A percentile compares a stretch with the other conserved stretches of the same genome.
Evolutionary conservation across 345 rosid species (phyloP).

Genomic region (Luvunga scandens): DNA sequence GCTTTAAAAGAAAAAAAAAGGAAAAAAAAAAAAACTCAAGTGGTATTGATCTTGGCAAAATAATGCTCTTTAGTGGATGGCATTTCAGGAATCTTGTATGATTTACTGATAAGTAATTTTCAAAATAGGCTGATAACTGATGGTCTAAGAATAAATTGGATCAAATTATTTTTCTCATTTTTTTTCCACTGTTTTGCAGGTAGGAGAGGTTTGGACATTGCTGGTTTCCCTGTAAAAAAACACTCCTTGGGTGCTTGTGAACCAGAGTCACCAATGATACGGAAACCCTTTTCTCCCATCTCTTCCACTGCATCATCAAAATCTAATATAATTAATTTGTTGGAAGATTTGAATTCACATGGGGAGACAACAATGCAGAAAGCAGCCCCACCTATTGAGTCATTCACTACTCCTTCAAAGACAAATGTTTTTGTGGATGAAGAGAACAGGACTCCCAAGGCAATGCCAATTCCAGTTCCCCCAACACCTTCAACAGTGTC

Average conservation of each 20-base stretch:
- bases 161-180: not conserved
- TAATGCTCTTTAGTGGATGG: not conserved
- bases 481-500: slow-evolving; percentile 66
- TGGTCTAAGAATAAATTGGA: not conserved
- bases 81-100: not conserved
- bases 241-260: slow-evolving; percentile 54
- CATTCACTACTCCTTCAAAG: slow-evolving; percentile 55
- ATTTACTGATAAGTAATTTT: no score
- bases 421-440: slow-evolving; percentile 36
- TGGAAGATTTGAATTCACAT: slow-evolving; percentile 22
- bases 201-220: slow-evolving; percentile 69
- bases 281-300: slow-evolving; percentile 90
- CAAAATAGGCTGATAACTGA: no score
- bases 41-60: not conserved
- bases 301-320: slow-evolving; percentile 51
- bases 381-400: slow-evolving; percentile 24
- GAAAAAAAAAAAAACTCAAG: not conserved
- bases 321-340: slow-evolving; percentile 33
- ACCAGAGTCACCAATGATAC: slow-evolving; percentile 63
- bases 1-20: not conserved
- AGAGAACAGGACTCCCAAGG: slow-evolving; percentile 66
- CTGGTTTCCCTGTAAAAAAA: slow-evolving; percentile 56
- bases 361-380: slow-evolving; percentile 33
- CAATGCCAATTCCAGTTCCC: slow-evolving; percentile 52
- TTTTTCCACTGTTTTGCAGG: slow-evolving; percentile 26